A percentile compares a stretch with the other conserved stretches of the same genome.
Evolutionary conservation across 2,329 filamentous ascomycete genomes (phyloP).

Genomic region (Colletotrichum siamense): DNA sequence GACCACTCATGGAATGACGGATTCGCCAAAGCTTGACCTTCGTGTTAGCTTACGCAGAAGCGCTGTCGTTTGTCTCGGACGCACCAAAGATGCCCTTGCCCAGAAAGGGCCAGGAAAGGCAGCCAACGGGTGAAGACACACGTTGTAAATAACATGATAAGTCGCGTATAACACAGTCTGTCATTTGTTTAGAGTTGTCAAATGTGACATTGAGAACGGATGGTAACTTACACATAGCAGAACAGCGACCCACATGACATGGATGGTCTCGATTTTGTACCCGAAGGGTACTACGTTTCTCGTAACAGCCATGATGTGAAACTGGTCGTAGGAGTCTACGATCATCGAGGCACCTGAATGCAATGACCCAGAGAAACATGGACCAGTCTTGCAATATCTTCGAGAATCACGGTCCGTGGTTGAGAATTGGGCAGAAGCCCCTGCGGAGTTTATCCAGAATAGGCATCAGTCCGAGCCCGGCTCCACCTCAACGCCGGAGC

Average conservation of each 20-base stretch:
- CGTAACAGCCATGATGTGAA: not conserved
- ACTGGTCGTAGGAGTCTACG: not conserved
- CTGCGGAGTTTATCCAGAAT: not conserved
- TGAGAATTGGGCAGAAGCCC: not conserved
- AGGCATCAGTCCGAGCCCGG: not conserved
- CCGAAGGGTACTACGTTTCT: not conserved
- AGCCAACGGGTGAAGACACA: not conserved
- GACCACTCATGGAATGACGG: constrained; percentile 29
- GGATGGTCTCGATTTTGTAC: not conserved
- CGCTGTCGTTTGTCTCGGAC: not conserved
- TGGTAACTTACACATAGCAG: not conserved
- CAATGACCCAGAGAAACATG: not conserved
- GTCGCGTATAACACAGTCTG: not conserved
- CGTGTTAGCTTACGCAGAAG: not conserved
- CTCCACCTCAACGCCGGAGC: not conserved
- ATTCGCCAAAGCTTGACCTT: constrained; percentile 36
- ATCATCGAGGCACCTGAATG: not conserved
- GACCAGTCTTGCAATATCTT: not conserved
- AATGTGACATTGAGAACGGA: not conserved
- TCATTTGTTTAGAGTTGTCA: not conserved
- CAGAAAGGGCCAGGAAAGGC: not conserved
- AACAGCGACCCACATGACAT: not conserved
- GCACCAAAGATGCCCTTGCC: not conserved
- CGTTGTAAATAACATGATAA: not conserved
- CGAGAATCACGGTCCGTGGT: not conserved